Evolutionary conservation across 805 yeast species (phyloP).

Genomic region (Citeromyces nyonsensis): DNA sequence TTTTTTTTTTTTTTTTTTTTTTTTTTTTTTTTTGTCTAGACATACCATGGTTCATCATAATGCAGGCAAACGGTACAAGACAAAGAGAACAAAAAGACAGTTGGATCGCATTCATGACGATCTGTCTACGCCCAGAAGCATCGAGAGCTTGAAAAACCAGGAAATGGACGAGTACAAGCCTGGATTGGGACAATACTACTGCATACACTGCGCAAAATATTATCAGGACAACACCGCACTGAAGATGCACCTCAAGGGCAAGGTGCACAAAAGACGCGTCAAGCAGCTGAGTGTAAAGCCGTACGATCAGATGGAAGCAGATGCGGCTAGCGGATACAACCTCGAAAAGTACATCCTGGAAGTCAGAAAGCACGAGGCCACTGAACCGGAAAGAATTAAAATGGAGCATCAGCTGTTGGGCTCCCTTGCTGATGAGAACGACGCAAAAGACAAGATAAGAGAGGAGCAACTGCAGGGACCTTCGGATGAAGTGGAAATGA

Average conservation of each 20-base stretch:
- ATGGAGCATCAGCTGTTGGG: slow-evolving; percentile 21
- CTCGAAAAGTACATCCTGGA: slow-evolving; percentile 47
- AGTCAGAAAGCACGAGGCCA: slow-evolving; percentile 40
- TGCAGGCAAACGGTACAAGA: slow-evolving; percentile 64
- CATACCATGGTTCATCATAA: slow-evolving; percentile 73
- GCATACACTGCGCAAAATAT: slow-evolving; percentile 88
- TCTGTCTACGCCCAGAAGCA: slow-evolving; percentile 45
- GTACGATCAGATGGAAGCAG: slow-evolving; percentile 76
- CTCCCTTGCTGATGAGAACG: slow-evolving; percentile 13
- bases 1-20: background rate
- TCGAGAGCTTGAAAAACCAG: slow-evolving; percentile 57
- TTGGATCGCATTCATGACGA: slow-evolving; percentile 74
- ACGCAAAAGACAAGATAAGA: slow-evolving; percentile 13
- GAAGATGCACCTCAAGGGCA: slow-evolving; percentile 56
- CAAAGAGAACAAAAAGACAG: slow-evolving; percentile 77
- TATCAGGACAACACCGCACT: slow-evolving; percentile 67
- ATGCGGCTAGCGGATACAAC: slow-evolving; percentile 79
- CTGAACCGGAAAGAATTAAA: slow-evolving; percentile 27
- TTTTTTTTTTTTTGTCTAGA: slow-evolving; percentile 1
- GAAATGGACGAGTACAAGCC: slow-evolving; percentile 81
- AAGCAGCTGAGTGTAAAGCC: slow-evolving; percentile 66
- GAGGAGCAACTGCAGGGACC: slow-evolving; percentile 11
- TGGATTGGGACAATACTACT: slow-evolving; percentile 89
- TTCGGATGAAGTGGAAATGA: slow-evolving; percentile 4
- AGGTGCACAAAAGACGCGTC: slow-evolving; percentile 77